A percentile compares a stretch with the other conserved stretches of the same genome.
These are phyloP conservation scores for Orbilia javanica DNA, from an alignment of 2,329 filamentous ascomycete genomes.

Conservation along the genomic window DNA sequence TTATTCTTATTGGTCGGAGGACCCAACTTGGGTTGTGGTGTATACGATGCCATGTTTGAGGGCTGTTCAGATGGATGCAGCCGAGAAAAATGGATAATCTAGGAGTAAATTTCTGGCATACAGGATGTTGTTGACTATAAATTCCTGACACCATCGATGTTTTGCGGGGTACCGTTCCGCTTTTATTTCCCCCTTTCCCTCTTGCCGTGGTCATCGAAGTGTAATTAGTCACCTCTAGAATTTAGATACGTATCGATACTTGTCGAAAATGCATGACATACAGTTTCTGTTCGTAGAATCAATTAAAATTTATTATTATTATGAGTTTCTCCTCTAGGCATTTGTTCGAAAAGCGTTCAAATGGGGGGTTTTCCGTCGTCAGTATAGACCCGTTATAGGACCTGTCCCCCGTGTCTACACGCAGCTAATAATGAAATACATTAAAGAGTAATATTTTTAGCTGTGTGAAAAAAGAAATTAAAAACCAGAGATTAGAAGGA, in stretches of 20 bases:
- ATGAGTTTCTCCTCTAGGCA: no score
- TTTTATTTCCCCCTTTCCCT: not conserved
- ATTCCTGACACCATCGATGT: not conserved
- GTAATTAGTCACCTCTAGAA: not conserved
- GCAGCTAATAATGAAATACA: not conserved
- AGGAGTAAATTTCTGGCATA: no score
- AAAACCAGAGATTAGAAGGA: not conserved
- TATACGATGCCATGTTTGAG: slow-evolving; percentile 33
- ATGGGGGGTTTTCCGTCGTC: not conserved
- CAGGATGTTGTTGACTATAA: not conserved
- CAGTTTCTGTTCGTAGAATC: not conserved
- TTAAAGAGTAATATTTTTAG: not conserved
- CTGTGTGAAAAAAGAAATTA: not conserved
- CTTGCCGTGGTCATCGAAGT: not conserved
- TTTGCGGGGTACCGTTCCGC: not conserved
- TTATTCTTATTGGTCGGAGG: slow-evolving; percentile 38
- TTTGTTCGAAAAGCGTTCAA: not conserved
- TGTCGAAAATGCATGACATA: not conserved
- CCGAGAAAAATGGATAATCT: not conserved
- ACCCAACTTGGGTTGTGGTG: slow-evolving; percentile 36
- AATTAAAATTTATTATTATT: not conserved
- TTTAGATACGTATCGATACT: not conserved
- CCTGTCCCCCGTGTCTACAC: not conserved
- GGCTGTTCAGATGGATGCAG: not conserved
- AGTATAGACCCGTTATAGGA: not conserved